Conservation (phyloP, 1,284 basidiomycete genomes). For the Pseudomicrostroma phylloplanum region DNA sequence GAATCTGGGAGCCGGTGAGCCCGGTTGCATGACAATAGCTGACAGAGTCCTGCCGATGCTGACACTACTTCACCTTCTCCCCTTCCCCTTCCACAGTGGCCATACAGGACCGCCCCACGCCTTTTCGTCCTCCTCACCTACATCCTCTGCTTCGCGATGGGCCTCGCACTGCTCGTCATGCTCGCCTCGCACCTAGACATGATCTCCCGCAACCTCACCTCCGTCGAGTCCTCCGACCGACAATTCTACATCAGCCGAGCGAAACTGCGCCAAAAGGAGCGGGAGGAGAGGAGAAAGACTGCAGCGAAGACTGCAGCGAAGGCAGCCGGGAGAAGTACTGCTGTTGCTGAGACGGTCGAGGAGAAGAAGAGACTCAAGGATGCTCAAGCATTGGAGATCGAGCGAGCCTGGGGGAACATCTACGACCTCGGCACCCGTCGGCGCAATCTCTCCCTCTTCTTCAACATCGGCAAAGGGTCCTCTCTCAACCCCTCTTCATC, state of each 20-base stretch:
- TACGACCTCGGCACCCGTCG: conserved; percentile 71
- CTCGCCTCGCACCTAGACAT: conserved; percentile 72
- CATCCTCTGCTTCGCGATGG: conserved; percentile 66
- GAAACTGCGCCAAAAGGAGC: conserved; percentile 54
- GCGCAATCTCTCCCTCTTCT: conserved; percentile 74
- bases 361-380: neutral
- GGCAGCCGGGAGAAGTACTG: neutral
- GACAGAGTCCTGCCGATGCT: neutral
- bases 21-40: neutral
- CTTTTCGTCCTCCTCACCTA: conserved; percentile 60
- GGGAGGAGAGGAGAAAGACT: neutral
- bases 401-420: conserved; percentile 71
- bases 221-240: conserved; percentile 84
- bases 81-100: neutral
- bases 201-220: conserved; percentile 73
- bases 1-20: conserved; percentile 7
- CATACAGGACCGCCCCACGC: conserved; percentile 65
- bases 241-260: conserved; percentile 67
- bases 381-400: neutral
- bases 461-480: conserved; percentile 67
- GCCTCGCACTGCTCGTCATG: conserved; percentile 75
- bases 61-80: neutral
- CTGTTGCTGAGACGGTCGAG: neutral
- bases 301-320: neutral
- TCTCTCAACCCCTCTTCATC: conserved; percentile 11